A percentile compares a stretch with the other conserved stretches of the same genome.
Evolutionary conservation across 345 rosid species (phyloP).

Genomic region (Cardamine occulta): DNA sequence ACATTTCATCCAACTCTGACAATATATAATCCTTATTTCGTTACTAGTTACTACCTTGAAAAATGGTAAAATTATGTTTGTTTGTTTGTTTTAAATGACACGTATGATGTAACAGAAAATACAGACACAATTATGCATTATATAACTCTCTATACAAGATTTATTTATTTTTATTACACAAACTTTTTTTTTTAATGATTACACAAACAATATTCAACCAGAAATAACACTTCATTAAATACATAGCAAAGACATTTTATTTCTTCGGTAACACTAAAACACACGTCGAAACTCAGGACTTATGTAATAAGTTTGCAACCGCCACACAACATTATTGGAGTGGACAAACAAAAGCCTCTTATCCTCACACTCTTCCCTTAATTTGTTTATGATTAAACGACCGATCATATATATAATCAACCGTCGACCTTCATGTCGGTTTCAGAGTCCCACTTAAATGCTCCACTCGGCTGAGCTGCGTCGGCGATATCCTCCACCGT

Average conservation of each 20-base stretch:
- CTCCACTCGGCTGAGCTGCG: constrained; percentile 57
- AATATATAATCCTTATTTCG: too few relatives aligned
- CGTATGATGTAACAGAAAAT: neutral
- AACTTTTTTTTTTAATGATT: neutral
- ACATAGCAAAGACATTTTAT: neutral
- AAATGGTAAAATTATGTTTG: neutral
- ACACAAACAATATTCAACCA: neutral
- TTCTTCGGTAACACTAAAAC: constrained; percentile 3
- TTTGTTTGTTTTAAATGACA: too few relatives aligned
- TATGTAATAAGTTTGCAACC: neutral
- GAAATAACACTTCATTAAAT: constrained; percentile 4
- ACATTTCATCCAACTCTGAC: neutral
- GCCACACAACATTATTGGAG: neutral
- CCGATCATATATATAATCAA: constrained; percentile 3
- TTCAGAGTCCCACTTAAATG: constrained; percentile 71
- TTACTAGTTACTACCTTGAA: neutral
- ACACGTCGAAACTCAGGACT: neutral
- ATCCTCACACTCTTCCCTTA: neutral
- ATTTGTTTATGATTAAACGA: neutral
- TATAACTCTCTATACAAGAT: neutral
- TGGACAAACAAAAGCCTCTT: neutral
- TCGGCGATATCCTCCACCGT: constrained; percentile 57
- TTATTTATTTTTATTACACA: neutral
- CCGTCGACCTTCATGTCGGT: constrained; percentile 65
- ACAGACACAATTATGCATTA: neutral